Percentiles rank a stretch among this genome's conserved stretches.
These are phyloP conservation scores for Phragmites australis DNA, from an alignment of 176 grass and related monocot species.

Conservation along the genomic window DNA sequence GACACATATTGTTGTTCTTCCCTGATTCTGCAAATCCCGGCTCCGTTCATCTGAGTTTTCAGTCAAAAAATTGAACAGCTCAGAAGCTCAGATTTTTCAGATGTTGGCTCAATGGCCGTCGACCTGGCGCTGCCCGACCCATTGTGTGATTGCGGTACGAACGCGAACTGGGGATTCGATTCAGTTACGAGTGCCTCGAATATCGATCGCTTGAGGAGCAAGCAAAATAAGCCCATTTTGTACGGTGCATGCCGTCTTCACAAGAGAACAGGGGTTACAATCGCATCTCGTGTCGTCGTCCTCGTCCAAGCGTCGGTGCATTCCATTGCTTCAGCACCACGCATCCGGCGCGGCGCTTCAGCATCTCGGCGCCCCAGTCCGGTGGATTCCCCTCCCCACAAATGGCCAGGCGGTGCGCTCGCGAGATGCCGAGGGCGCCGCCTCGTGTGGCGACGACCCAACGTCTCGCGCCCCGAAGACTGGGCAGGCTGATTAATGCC, in stretches of 20 bases:
- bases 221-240: no score
- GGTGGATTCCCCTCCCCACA: not conserved
- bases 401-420: not conserved
- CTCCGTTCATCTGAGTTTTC: not conserved
- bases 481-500: not conserved
- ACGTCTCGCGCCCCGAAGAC: not conserved
- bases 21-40: no score
- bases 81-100: not conserved
- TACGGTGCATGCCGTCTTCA: no score
- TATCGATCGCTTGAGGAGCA: no score
- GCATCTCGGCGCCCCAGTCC: no score
- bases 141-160: no score
- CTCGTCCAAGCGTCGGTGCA: not conserved
- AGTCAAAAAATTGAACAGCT: not conserved
- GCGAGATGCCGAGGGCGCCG: not conserved
- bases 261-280: no score
- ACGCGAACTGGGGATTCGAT: no score
- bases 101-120: not conserved
- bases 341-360: not conserved
- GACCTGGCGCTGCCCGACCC: no score
- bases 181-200: no score
- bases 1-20: no score
- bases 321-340: slow-evolving; percentile 2
- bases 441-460: no score
- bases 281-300: not conserved